phyloP scores from a whole-genome alignment of 345 rosid species.

The Dovyalis caffra region DNA sequence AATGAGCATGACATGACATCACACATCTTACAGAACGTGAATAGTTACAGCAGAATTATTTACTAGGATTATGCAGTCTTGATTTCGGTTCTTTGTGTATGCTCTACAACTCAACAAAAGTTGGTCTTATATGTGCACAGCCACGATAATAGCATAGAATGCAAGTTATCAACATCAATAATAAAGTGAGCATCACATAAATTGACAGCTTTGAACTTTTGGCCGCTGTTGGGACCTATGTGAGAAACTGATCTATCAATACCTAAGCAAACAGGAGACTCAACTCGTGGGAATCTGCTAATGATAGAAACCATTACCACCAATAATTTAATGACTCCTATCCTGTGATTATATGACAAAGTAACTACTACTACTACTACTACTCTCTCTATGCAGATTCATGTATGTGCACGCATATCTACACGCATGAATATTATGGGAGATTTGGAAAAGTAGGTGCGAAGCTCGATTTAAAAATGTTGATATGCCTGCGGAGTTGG shows the following conservation, averaged over 20 bases:
- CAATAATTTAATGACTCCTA: neutral
- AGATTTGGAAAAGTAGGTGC: too few relatives aligned
- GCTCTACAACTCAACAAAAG: neutral
- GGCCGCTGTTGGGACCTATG: neutral
- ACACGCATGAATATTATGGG: too few relatives aligned
- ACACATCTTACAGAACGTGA: neutral
- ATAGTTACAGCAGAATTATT: neutral
- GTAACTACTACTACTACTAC: neutral
- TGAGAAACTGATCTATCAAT: neutral
- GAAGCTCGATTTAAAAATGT: too few relatives aligned
- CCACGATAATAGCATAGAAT: neutral
- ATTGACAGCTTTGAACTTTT: conserved; percentile 1
- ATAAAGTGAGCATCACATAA: neutral
- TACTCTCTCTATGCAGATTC: neutral
- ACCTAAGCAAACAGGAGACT: conserved; percentile 1
- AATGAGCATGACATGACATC: neutral
- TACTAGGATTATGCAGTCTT: neutral
- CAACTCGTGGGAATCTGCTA: neutral
- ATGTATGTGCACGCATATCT: neutral
- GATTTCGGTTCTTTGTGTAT: neutral
- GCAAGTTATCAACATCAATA: neutral
- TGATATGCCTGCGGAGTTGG: too few relatives aligned
- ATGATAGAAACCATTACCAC: neutral
- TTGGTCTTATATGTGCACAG: neutral
- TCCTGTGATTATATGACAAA: neutral